Conservation (phyloP, 768 basidiomycete genomes). For the Leucosporidium scottii region DNA sequence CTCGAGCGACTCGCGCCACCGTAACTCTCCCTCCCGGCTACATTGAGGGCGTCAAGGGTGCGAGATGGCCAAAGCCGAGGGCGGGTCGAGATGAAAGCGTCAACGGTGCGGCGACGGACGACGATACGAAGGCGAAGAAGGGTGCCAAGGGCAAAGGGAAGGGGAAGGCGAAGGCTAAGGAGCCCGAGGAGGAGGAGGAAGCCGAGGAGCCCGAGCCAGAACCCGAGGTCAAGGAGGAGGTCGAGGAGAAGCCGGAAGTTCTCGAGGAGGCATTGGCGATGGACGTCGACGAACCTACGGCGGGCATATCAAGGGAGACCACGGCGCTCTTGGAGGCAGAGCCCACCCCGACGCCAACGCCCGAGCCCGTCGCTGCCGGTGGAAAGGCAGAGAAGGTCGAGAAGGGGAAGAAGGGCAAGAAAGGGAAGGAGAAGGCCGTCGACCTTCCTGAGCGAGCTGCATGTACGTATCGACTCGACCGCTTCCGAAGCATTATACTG, state of each 20-base stretch:
- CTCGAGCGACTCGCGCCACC: slow-evolving; percentile 15
- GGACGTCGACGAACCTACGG: background rate
- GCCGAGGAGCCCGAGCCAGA: background rate
- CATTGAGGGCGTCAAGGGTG: slow-evolving; percentile 18
- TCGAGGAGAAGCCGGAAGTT: background rate
- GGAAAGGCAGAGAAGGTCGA: background rate
- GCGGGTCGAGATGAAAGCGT: background rate
- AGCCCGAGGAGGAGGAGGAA: background rate
- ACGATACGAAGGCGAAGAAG: too few relatives aligned
- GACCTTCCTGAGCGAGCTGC: too few relatives aligned
- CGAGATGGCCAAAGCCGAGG: background rate
- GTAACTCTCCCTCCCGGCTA: slow-evolving; percentile 21
- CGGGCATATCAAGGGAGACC: background rate
- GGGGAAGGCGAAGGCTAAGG: too few relatives aligned
- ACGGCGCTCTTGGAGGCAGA: background rate
- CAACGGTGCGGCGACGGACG: background rate
- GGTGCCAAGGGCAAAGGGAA: too few relatives aligned
- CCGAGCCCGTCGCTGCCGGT: background rate
- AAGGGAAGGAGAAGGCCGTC: background rate
- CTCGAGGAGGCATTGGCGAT: background rate
- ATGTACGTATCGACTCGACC: too few relatives aligned
- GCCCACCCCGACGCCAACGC: too few relatives aligned
- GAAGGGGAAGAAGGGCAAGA: slow-evolving; percentile 1
- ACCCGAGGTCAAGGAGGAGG: background rate
- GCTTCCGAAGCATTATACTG: background rate